phyloP scores from a whole-genome alignment of 768 basidiomycete species.

The Amanita pseudoporphyria region DNA sequence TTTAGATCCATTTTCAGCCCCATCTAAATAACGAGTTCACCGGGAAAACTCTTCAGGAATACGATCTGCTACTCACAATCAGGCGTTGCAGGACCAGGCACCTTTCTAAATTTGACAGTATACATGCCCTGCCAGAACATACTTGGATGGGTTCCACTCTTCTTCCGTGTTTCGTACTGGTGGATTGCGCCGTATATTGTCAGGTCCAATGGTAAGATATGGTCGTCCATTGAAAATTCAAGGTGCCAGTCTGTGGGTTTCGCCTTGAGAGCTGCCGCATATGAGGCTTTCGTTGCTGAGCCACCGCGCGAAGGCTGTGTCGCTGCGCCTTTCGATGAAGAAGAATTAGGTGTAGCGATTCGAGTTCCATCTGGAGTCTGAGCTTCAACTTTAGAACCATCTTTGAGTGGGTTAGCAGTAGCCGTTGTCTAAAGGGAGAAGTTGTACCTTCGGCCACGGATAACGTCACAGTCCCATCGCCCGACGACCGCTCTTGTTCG shows the following conservation, averaged over 20 bases:
- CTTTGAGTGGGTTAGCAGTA: slow-evolving; percentile 25
- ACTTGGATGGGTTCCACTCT: slow-evolving; percentile 53
- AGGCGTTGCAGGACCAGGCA: slow-evolving; percentile 61
- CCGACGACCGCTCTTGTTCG: slow-evolving; percentile 56
- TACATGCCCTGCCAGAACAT: slow-evolving; percentile 88
- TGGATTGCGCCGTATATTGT: slow-evolving; percentile 97
- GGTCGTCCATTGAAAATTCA: slow-evolving; percentile 91
- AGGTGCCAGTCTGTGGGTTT: slow-evolving; percentile 96
- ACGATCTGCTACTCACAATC: slow-evolving; percentile 41
- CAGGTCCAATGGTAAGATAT: slow-evolving; percentile 71
- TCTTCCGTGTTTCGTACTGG: slow-evolving; percentile 78
- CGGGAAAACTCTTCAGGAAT: not conserved
- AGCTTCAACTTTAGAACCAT: slow-evolving; percentile 90
- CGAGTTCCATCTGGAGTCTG: slow-evolving; percentile 96
- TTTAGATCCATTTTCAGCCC: slow-evolving; percentile 33
- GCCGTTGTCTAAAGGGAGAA: slow-evolving; percentile 1
- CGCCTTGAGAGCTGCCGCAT: slow-evolving; percentile 88
- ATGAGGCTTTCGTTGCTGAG: slow-evolving; percentile 48
- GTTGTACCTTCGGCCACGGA: slow-evolving; percentile 66
- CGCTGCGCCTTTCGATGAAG: slow-evolving; percentile 30
- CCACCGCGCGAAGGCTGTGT: slow-evolving; percentile 21
- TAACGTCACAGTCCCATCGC: slow-evolving; percentile 82
- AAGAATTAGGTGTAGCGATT: slow-evolving; percentile 74
- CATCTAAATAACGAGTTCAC: slow-evolving; percentile 23
- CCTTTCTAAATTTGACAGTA: slow-evolving; percentile 89